Evolutionary conservation across 441 rosid species (phyloP), one percentile per base, ranked within the genome.

Genomic region (Raphanus hybrid): DNA sequence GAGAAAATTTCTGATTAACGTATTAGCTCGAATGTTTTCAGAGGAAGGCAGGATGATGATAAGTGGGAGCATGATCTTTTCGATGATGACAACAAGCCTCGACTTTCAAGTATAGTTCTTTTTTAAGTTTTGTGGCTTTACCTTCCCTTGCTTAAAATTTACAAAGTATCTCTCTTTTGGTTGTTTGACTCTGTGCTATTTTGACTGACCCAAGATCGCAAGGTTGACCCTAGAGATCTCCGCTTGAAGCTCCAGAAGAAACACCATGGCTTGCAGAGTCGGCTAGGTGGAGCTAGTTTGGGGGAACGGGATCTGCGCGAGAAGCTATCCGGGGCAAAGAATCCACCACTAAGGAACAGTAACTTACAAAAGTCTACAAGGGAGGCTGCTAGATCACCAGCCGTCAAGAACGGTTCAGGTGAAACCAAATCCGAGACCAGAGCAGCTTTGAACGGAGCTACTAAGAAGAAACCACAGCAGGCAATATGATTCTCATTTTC

Each of bases 51-150:
- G 80, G 92, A 88, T 77, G 94, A 92, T 80, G 93, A 92, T 81
- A 93, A 86, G 76, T 93, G 98, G 98, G 92, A 92, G 84, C 96
- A 93, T 78, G 97, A 93, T 86, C 97, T 93, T 76, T 92, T 81
- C 70, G 72, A 85, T 3, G 81, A 82, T 20, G 83, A 82, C 67
- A 15, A 3, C 23, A 82, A 64, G 63, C 87, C 85, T 16, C 88
- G 54, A 2, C 57, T 74, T 75, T 84, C 34, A 29, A 29, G 34
- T 29, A 29, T 29, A 86, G 7, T 14, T 14, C 48, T 74, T 81
- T 70, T 79, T 12, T 75, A 10, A 29, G 26, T 2, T 23, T 23
- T 23, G 26, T 23, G 26, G 26, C 23, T 52, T 73, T 50, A 11
- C 8, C n/a, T 61, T 16, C 77, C 75, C 74, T 16, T 48, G 79